Conservation (phyloP, 2,329 filamentous ascomycete species). For the Paraconiothyrium brasiliense region DNA sequence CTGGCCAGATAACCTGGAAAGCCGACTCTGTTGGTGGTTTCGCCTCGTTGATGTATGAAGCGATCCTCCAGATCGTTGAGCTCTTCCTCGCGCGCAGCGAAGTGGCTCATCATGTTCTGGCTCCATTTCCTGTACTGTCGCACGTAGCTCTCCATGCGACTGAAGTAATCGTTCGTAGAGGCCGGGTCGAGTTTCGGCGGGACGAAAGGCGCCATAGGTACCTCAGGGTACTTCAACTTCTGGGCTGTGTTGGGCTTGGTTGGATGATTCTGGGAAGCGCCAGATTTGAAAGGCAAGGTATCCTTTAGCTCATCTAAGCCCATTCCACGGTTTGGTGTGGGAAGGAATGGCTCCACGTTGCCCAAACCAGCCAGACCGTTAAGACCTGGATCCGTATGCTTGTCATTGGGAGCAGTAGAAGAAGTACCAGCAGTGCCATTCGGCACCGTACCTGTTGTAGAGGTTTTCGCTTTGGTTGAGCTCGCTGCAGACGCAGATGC, state of each 20-base stretch:
- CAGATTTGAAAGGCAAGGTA: conserved; percentile 68
- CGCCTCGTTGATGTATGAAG: conserved; percentile 64
- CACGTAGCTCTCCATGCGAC: conserved; percentile 64
- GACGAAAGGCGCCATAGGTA: conserved; percentile 60
- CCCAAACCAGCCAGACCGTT: conserved; percentile 62
- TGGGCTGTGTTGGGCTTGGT: conserved; percentile 51
- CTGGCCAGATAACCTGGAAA: conserved; percentile 68
- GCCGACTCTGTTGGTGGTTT: conserved; percentile 59
- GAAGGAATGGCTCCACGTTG: conserved; percentile 60
- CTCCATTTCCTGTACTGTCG: conserved; percentile 66
- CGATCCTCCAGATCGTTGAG: conserved; percentile 51
- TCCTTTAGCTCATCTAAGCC: conserved; percentile 63
- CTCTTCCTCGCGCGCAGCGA: conserved; percentile 61
- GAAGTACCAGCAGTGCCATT: conserved; percentile 30
- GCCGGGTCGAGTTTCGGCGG: conserved; percentile 56
- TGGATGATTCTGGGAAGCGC: conserved; percentile 56
- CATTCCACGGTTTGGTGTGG: conserved; percentile 59
- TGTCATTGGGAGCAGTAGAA: conserved; percentile 26
- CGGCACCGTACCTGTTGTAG: conserved; percentile 19
- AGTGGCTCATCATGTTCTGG: conserved; percentile 64
- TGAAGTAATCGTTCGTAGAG: conserved; percentile 62
- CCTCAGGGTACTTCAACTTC: conserved; percentile 59
- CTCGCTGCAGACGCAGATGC: conserved; percentile 19
- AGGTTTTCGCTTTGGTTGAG: conserved; percentile 14
- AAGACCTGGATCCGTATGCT: conserved; percentile 32